Evolutionary conservation across 495 filamentous ascomycete species (phyloP), one percentile per base, ranked within the genome.

Genomic region (Tuber calosporum): DNA sequence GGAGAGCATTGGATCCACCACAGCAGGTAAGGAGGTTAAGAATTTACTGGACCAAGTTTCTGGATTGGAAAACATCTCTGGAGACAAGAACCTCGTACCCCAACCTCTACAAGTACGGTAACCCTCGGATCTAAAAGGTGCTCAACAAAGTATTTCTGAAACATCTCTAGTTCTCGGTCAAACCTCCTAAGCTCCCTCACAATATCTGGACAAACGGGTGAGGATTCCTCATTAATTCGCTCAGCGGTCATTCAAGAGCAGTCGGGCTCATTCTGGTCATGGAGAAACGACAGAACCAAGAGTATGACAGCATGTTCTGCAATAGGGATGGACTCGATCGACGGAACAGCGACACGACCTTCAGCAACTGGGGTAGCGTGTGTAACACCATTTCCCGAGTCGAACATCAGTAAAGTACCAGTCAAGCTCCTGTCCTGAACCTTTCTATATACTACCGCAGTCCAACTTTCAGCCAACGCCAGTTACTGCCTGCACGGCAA

Each of bases 1-100:
- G 95, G 95, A 62, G 93, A 96, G 30, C 91, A 93, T 83, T 99
- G 95, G 80, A 99, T 99, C 95, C 67, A 98, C 95, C 58, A 98
- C 93, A 68, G 86, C 92, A 39, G 95, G 95, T 4, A 99, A 87
- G 6, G 95, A 95, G 7, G 95, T 98, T 75, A 98, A 86, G 85
- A 98, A 99, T 83, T 99, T 95, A 73, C 94, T 97, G 41, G 92
- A 96, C 85, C 97, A 97, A 80, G 97, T 98, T 85, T 97, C 95
- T 43, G 95, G 95, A 83, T 98, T 99, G 87, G 98, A 99, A 86
- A 98, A 99, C 76, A 99, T 99, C 83, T 98, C 95, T 58, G 95
- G 95, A 3, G 95, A 95, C 58, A 99, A 87, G 87, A 99, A 98
- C 45, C 82, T 99, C 95, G 84, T 99, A 99, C 58, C 95, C 95